Conservation (phyloP, 176 grass and related monocot species). For the Avena insularis region DNA sequence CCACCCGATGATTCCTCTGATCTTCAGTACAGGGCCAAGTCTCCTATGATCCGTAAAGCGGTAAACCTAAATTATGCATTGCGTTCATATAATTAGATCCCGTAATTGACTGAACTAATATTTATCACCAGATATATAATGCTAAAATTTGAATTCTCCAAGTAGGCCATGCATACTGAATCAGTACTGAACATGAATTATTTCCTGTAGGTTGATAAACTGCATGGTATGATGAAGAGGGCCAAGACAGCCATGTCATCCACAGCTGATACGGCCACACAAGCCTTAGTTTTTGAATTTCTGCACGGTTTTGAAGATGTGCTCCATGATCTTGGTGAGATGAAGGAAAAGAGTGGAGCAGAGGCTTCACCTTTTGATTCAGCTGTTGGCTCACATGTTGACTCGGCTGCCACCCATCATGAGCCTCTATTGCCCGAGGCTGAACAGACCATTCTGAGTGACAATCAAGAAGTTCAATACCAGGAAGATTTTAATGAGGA, state of each 20-base stretch:
- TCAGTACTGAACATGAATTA: constrained; percentile 22
- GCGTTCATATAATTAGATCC: neutral
- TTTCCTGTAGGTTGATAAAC: constrained; percentile 59
- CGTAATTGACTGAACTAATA: constrained; percentile 1
- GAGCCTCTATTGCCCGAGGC: constrained; percentile 31
- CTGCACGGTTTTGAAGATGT: constrained; percentile 66
- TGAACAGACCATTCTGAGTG: constrained; percentile 34
- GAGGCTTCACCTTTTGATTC: constrained; percentile 38
- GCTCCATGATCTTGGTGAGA: constrained; percentile 59
- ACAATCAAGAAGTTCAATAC: constrained; percentile 45
- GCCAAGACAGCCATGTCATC: constrained; percentile 55
- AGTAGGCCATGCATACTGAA: constrained; percentile 7
- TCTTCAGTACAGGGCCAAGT: constrained; percentile 47
- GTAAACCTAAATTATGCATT: constrained; percentile 44
- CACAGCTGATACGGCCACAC: constrained; percentile 46
- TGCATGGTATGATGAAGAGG: constrained; percentile 61
- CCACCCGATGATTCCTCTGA: constrained; percentile 36
- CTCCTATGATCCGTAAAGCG: constrained; percentile 63
- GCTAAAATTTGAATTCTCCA: constrained; percentile 18
- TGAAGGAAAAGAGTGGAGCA: constrained; percentile 38
- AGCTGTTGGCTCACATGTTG: constrained; percentile 28
- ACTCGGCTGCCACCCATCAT: constrained; percentile 23
- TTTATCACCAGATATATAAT: constrained; percentile 26
- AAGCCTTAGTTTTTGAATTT: constrained; percentile 61
- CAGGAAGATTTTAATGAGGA: constrained; percentile 38